These are phyloP conservation scores for Kandelia obovata DNA, from an alignment of 345 rosid genomes.

Conservation along the genomic window DNA sequence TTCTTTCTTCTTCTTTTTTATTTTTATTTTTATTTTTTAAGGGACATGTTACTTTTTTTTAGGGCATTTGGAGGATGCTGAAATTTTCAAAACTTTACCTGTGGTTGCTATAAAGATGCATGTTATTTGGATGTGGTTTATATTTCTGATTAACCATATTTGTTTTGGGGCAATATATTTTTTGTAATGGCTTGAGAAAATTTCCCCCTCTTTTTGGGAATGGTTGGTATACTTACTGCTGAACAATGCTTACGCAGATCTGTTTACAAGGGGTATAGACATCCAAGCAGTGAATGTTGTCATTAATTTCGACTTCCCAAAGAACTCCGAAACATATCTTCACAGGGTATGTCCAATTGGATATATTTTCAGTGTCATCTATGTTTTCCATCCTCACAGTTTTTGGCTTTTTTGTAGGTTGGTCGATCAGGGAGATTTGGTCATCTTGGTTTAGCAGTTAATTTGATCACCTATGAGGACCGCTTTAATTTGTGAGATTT, in stretches of 20 bases:
- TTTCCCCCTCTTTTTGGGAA: not conserved
- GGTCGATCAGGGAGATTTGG: conserved; percentile 99
- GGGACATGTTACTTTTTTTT: too few relatives aligned
- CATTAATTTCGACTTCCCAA: conserved; percentile 95
- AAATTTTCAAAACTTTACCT: too few relatives aligned
- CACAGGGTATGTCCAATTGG: conserved; percentile 69
- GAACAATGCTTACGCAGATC: conserved; percentile 46
- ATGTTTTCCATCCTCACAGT: not conserved
- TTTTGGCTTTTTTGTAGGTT: conserved; percentile 45
- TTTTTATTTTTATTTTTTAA: too few relatives aligned
- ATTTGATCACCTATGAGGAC: conserved; percentile 96
- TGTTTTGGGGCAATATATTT: not conserved
- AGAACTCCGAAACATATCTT: conserved; percentile 94
- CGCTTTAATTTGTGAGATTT: conserved; percentile 88
- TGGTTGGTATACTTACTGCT: conserved; percentile 4
- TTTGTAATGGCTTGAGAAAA: not conserved
- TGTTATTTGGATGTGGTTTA: too few relatives aligned
- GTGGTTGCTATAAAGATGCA: too few relatives aligned
- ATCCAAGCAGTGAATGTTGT: conserved; percentile 99
- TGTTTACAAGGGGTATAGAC: conserved; percentile 98
- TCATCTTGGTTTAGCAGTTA: conserved; percentile 99
- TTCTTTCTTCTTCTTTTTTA: too few relatives aligned
- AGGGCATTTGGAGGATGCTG: too few relatives aligned
- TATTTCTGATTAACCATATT: not conserved
- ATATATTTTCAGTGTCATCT: not conserved